phyloP scores from a whole-genome alignment of 2,329 filamentous ascomycete species.

The Aspergillus awamori region DNA sequence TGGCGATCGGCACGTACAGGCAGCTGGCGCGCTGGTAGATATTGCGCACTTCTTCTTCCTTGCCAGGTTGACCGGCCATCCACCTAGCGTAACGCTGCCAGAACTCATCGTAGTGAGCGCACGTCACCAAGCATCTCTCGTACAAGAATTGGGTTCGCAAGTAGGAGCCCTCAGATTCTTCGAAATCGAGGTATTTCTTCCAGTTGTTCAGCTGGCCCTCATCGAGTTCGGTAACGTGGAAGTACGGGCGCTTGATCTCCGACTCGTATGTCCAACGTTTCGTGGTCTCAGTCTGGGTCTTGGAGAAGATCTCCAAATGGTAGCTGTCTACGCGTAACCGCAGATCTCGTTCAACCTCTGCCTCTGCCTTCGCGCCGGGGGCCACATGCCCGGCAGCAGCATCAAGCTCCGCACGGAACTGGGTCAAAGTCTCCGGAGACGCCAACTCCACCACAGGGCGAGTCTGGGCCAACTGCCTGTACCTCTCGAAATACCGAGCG shows the following conservation, averaged over 20 bases:
- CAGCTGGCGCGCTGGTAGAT: slow-evolving; percentile 88
- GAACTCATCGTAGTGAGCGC: slow-evolving; percentile 94
- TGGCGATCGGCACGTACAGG: slow-evolving; percentile 82
- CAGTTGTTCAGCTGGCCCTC: slow-evolving; percentile 83
- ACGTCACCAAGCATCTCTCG: slow-evolving; percentile 89
- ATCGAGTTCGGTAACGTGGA: slow-evolving; percentile 92
- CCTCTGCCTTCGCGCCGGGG: slow-evolving; percentile 61
- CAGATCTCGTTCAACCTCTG: slow-evolving; percentile 82
- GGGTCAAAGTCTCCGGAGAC: slow-evolving; percentile 66
- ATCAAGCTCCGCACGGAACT: slow-evolving; percentile 73
- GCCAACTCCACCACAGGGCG: slow-evolving; percentile 75
- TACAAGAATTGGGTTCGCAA: slow-evolving; percentile 79
- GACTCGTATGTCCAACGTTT: slow-evolving; percentile 95
- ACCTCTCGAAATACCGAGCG: slow-evolving; percentile 89
- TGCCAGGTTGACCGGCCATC: slow-evolving; percentile 80
- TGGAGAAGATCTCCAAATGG: slow-evolving; percentile 78
- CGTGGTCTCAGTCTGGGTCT: slow-evolving; percentile 82
- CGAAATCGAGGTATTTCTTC: slow-evolving; percentile 95
- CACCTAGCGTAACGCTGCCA: slow-evolving; percentile 97
- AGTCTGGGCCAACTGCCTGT: slow-evolving; percentile 73
- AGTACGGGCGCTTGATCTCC: slow-evolving; percentile 93
- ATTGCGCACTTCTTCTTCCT: slow-evolving; percentile 86
- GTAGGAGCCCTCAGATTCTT: slow-evolving; percentile 81
- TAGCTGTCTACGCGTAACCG: slow-evolving; percentile 76
- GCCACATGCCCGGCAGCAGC: slow-evolving; percentile 48